Conservation (phyloP, 352 stramenopile species). For the Globisporangium iwayamae region DNA sequence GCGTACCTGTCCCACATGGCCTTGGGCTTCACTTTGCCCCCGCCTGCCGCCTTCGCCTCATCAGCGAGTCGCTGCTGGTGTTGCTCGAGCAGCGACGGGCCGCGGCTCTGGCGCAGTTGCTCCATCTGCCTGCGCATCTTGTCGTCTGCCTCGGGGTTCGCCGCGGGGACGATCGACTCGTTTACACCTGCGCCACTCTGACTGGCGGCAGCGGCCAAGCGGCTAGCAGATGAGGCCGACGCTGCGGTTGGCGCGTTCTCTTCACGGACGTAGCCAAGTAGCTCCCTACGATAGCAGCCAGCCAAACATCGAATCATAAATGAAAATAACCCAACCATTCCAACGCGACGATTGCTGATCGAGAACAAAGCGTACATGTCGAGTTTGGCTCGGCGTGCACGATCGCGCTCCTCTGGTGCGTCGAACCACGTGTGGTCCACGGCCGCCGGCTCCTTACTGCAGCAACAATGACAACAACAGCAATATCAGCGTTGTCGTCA, state of each 20-base stretch:
- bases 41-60: slow-evolving; percentile 23
- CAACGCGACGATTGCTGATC: not conserved
- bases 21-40: slow-evolving; percentile 15
- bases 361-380: slow-evolving; percentile 51
- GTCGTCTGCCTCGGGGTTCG: slow-evolving; percentile 61
- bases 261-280: slow-evolving; percentile 76
- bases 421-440: slow-evolving; percentile 85
- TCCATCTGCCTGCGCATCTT: slow-evolving; percentile 75
- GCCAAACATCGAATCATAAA: not conserved
- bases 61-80: slow-evolving; percentile 71
- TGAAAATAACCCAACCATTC: not conserved
- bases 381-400: slow-evolving; percentile 70
- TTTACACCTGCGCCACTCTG: slow-evolving; percentile 31
- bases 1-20: slow-evolving; percentile 62
- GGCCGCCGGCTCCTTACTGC: slow-evolving; percentile 65
- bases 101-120: slow-evolving; percentile 43
- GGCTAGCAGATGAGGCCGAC: slow-evolving; percentile 15
- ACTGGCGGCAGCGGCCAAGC: slow-evolving; percentile 7
- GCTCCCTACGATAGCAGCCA: slow-evolving; percentile 35
- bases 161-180: slow-evolving; percentile 62
- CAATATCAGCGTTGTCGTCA: not conserved
- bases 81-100: slow-evolving; percentile 73
- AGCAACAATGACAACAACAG: slow-evolving; percentile 10
- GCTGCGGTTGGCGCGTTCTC: slow-evolving; percentile 49
- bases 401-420: slow-evolving; percentile 74